phyloP scores from a whole-genome alignment of 1,284 basidiomycete species.

The Xerocomus minutiporus region DNA sequence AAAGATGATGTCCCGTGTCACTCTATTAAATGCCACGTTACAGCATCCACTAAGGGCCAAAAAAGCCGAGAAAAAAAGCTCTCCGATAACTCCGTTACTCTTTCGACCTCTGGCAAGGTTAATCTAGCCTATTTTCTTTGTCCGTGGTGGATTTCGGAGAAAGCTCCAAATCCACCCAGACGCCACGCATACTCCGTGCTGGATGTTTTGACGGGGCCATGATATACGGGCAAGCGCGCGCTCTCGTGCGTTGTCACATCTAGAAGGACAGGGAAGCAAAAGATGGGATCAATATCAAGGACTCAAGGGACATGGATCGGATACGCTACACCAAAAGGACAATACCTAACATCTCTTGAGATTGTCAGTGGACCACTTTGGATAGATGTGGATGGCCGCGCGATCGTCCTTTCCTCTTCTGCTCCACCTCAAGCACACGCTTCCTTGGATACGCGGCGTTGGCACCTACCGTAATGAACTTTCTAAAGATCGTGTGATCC shows the following conservation, averaged over 20 bases:
- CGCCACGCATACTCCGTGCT: not conserved
- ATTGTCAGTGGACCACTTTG: conserved; percentile 21
- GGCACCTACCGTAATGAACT: conserved; percentile 9
- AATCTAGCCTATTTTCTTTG: conserved; percentile 21
- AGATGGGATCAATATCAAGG: conserved; percentile 10
- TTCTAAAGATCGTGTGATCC: conserved; percentile 7
- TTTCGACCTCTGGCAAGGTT: conserved; percentile 20
- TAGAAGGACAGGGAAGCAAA: conserved; percentile 6
- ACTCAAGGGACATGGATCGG: conserved; percentile 1
- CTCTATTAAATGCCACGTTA: conserved; percentile 23
- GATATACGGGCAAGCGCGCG: not conserved
- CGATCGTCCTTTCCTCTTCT: conserved; percentile 10
- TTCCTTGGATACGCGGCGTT: conserved; percentile 5
- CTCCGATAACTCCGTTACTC: conserved; percentile 14
- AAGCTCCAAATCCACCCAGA: not conserved
- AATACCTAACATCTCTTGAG: conserved; percentile 2
- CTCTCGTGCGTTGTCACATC: not conserved
- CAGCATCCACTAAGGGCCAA: conserved; percentile 15
- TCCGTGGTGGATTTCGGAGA: conserved; percentile 17
- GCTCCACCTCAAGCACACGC: not conserved
- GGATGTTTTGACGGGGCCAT: no score
- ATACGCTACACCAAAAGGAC: not conserved
- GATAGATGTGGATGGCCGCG: conserved; percentile 24
- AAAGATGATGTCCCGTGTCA: conserved; percentile 8
- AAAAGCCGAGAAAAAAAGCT: conserved; percentile 4